Base-by-base conservation (phyloP, 2,329 filamentous ascomycete species). In the Neonectria sp. region DNA sequence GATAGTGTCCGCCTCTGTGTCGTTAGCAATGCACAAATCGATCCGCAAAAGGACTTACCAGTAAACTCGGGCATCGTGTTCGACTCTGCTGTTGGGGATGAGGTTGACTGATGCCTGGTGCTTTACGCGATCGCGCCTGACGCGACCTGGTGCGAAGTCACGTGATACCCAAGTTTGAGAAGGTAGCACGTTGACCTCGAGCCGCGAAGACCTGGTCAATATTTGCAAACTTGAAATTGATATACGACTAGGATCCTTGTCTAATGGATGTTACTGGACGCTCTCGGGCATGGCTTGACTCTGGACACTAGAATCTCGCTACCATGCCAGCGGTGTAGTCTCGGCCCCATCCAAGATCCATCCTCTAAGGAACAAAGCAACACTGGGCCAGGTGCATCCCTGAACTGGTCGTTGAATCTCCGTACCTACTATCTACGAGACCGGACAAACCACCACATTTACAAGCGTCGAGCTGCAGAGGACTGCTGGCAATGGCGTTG, bases 1-100 rank as follows among this genome's bases (percentile, higher is more conserved):
- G 77, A 99, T 98, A 0, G 94, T 97, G 83, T 99, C 94, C 74
- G 93, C 82, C 62, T 84, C 86, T 87, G 59, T 61, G 63, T 59
- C 40, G n/a, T 78, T 53, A 75, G 62, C 21, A 29, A 33, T 12
- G 27, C 4, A 46, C 8, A 17, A 13, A 8, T 17, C 17, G 9
- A 1, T 1, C 4, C 21, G 8, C 8, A 8, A 21, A 17, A 7
- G 21, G 43, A 27, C 71, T 64, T 68, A 78, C 78, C 78, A 40
- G 75, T 73, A 57, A 78, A 71, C 31, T 79, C 76, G n/a, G 76
- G 68, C 78, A 79, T 79, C n/a, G 37, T 60, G 46, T 15, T 57
- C 4, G 33, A 45, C n/a, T 21, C 6, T 53, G 45, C n/a, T 46
- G 33, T 24, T 21, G 40, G 27, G n/a, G 40, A 3, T 46, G 37